A percentile compares a stretch with the other conserved stretches of the same genome.
phyloP scores from a whole-genome alignment of 176 grass and related monocot species.

The Carex pumila region DNA sequence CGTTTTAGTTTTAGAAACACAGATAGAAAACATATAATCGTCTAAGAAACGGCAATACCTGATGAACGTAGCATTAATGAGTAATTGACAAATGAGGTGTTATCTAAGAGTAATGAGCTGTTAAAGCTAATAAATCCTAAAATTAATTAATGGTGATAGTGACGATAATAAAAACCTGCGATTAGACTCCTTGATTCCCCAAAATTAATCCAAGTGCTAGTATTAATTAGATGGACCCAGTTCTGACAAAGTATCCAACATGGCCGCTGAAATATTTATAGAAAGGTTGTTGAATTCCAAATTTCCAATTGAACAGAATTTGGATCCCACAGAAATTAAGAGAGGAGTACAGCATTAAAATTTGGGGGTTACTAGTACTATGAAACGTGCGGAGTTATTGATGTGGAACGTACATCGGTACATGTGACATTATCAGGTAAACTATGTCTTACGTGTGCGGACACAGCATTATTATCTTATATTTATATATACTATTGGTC shows the following conservation, averaged over 20 bases:
- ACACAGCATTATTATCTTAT: not conserved
- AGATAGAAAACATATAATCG: not conserved
- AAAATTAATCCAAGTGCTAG: not conserved
- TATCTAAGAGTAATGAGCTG: not conserved
- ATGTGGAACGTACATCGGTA: not conserved
- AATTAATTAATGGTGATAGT: not conserved
- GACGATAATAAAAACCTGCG: not conserved
- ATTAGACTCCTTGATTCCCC: not conserved
- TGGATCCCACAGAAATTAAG: slow-evolving; percentile 4
- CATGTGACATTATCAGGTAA: too few species aligned
- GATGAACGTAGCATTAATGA: not conserved
- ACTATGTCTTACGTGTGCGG: not conserved
- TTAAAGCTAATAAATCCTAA: not conserved
- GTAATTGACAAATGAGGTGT: slow-evolving; percentile 9
- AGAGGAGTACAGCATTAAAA: not conserved
- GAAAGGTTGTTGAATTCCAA: not conserved
- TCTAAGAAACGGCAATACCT: not conserved
- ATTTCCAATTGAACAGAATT: not conserved
- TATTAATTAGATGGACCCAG: not conserved
- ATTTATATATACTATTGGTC: not conserved
- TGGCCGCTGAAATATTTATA: not conserved
- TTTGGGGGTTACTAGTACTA: not conserved
- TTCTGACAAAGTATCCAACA: not conserved
- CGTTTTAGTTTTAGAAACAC: not conserved
- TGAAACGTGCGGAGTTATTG: not conserved